Evolutionary conservation across 495 filamentous ascomycete genomes (phyloP).

Genomic region (Penicillium waksmanii): DNA sequence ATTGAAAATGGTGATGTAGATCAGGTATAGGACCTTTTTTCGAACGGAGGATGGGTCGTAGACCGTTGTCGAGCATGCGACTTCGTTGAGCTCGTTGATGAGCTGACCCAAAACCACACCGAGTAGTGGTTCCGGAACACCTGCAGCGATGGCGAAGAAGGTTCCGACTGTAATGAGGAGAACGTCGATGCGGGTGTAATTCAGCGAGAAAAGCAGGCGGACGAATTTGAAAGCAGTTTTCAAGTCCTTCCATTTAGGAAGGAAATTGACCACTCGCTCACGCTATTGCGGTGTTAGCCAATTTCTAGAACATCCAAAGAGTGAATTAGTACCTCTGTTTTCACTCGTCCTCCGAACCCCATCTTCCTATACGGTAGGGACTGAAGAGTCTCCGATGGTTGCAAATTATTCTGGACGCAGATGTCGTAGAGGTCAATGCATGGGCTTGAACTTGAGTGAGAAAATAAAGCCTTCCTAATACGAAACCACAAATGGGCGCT

Average conservation of each 20-base stretch:
- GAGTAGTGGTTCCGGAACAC: constrained; percentile 66
- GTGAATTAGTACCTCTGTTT: background rate
- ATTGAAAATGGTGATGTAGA: constrained; percentile 63
- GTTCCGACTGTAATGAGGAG: constrained; percentile 52
- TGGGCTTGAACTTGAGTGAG: background rate
- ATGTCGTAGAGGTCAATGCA: background rate
- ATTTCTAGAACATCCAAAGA: background rate
- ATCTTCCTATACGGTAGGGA: constrained; percentile 1
- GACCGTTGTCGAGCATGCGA: constrained; percentile 44
- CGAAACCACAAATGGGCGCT: background rate
- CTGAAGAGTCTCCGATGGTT: background rate
- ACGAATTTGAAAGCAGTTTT: constrained; percentile 1
- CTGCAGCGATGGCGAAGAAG: constrained; percentile 58
- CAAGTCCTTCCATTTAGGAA: background rate
- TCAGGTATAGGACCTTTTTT: constrained; percentile 58
- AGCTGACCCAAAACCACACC: constrained; percentile 68
- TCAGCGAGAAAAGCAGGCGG: constrained; percentile 36
- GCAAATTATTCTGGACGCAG: background rate
- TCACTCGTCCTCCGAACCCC: background rate
- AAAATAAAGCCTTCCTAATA: background rate
- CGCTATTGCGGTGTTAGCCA: background rate
- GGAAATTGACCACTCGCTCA: background rate
- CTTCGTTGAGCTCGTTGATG: constrained; percentile 63
- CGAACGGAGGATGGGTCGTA: constrained; percentile 49
- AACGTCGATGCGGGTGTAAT: constrained; percentile 45